Base-by-base conservation (phyloP, 768 basidiomycete genomes). In the Boletus eberwhitei region DNA sequence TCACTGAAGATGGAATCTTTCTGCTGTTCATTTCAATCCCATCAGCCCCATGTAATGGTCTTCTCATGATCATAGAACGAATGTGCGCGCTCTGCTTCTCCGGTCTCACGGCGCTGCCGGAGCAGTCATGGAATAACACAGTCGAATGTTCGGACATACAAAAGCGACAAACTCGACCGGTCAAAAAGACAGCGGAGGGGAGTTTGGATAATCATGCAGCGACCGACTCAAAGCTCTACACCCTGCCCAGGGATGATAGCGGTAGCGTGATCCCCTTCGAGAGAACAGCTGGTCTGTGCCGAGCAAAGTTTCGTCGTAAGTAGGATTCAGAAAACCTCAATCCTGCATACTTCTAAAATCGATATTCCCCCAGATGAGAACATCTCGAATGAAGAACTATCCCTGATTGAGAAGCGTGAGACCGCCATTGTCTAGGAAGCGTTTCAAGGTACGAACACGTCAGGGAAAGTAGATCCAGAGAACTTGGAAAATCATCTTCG, bases 361-460 rank as follows among this genome's bases (percentile, higher is more conserved):
- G 31, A 32, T 32, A 2, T 32, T 32, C 31, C 0, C 11, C 31
- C 11, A 32, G 31, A 12, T 32, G 31, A 32, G 31, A 32, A 32
- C 31, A 12, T 11, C 0, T 32, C 29, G 32, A 34, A 34, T 34
- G 13, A 14, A 82, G 13, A 14, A 82, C 86, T 19, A 89, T 92
- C 58, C 68, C 90, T 4, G 76, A 90, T 94, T n/a, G 90, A 93
- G 68, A 84, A 87, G 62, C 75, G 88, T 32, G 93, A 94, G 73
- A 90, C 84, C 0, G 88, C 88, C 4, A 88, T 93, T 44, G 80
- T 93, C n/a, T 87, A 86, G 59, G 88, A 88, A 64, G 89, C 89
- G 1, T 87, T 93, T 64, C 79, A 82, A 16, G 83, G 84, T 38
- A 79, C 59, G 44, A 64, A 68, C 42, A 73, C 71, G 38, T 67